Evolutionary conservation across 2,329 filamentous ascomycete species (phyloP).

Genomic region (Diplodia intermedia): DNA sequence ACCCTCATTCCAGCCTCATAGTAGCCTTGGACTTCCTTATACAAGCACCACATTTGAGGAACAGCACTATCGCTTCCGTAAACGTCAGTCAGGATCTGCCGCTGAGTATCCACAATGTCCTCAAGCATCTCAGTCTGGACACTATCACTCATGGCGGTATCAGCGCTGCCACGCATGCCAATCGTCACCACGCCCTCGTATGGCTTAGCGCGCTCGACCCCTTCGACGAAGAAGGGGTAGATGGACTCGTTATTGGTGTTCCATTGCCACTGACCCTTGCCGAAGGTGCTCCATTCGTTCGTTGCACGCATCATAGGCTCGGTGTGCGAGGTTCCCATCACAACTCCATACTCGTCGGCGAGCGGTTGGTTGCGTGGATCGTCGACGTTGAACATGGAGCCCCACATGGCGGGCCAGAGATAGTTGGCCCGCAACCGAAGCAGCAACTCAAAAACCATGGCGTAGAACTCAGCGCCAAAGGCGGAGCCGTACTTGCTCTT

Average conservation of each 20-base stretch:
- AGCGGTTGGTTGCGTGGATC: constrained; percentile 72
- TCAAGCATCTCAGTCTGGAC: constrained; percentile 66
- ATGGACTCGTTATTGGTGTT: constrained; percentile 73
- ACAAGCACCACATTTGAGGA: constrained; percentile 75
- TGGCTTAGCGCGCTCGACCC: constrained; percentile 68
- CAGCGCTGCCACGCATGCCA: constrained; percentile 73
- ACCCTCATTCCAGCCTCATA: constrained; percentile 68
- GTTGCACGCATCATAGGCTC: constrained; percentile 72
- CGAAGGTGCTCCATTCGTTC: constrained; percentile 56
- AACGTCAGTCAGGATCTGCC: constrained; percentile 63
- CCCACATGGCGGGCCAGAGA: constrained; percentile 76
- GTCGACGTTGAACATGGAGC: constrained; percentile 74
- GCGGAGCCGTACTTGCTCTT: constrained; percentile 45
- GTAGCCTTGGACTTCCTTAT: constrained; percentile 76
- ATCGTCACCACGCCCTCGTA: constrained; percentile 72
- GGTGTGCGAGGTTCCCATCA: constrained; percentile 75
- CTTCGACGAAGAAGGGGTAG: constrained; percentile 71
- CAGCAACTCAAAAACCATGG: constrained; percentile 72
- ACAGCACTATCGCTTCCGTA: constrained; percentile 61
- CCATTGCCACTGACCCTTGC: constrained; percentile 71
- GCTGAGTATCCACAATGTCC: constrained; percentile 66
- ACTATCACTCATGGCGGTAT: constrained; percentile 65
- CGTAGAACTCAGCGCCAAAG: constrained; percentile 69
- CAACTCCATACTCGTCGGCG: constrained; percentile 75
- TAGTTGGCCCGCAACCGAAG: constrained; percentile 75